Conservation (phyloP, 257 asterid species). For the Pogostemon cablin region DNA sequence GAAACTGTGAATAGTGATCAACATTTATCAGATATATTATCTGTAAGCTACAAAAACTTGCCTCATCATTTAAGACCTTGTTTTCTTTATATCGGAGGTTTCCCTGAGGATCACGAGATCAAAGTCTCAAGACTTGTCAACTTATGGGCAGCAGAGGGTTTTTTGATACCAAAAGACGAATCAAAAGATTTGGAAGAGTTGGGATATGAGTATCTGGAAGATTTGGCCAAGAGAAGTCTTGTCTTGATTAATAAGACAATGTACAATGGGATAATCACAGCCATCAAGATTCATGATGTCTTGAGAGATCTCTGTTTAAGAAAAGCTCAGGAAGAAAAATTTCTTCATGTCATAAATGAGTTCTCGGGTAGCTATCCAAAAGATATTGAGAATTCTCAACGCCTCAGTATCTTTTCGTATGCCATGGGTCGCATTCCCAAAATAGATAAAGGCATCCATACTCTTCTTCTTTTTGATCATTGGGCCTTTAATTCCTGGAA, state of each 20-base stretch:
- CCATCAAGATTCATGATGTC: conserved; percentile 23
- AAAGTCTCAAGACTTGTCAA: background rate
- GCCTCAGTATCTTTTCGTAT: too few species aligned
- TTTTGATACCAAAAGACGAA: background rate
- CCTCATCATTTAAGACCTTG: conserved; percentile 14
- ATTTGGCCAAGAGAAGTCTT: conserved; percentile 17
- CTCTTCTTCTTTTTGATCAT: too few species aligned
- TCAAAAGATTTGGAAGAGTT: conserved; percentile 20
- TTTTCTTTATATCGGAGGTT: too few species aligned
- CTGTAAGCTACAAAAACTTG: conserved; percentile 16
- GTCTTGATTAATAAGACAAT: conserved; percentile 1
- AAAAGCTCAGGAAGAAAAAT: conserved; percentile 13
- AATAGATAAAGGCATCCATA: too few species aligned
- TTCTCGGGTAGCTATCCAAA: too few species aligned
- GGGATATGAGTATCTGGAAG: conserved; percentile 23
- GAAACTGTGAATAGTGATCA: conserved; percentile 7
- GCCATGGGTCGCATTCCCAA: too few species aligned
- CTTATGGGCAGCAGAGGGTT: conserved; percentile 23
- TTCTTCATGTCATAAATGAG: background rate
- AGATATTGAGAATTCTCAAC: too few species aligned
- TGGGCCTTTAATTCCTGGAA: too few species aligned
- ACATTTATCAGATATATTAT: background rate
- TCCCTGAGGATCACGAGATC: conserved; percentile 11
- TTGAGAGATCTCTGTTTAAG: conserved; percentile 30
- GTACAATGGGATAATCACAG: conserved; percentile 7